Conservation (phyloP, 495 filamentous ascomycete genomes). For the Lentithecium fluviatile region DNA sequence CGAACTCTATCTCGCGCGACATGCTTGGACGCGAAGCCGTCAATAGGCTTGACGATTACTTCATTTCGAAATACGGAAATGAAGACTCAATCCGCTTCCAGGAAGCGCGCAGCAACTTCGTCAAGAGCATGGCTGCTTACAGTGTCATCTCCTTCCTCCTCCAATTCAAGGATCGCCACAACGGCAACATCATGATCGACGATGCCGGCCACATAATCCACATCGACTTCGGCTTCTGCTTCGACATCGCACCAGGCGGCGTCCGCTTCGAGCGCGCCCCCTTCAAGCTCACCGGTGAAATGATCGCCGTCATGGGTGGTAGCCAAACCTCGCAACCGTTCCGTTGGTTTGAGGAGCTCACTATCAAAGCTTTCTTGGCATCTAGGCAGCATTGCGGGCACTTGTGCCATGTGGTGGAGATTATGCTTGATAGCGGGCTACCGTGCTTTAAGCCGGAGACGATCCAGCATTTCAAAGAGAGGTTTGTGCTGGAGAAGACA, state of each 20-base stretch:
- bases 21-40: slow-evolving; percentile 98
- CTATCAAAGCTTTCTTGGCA: slow-evolving; percentile 92
- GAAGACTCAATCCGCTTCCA: slow-evolving; percentile 94
- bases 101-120: slow-evolving; percentile 92
- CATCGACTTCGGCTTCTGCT: slow-evolving; percentile 99
- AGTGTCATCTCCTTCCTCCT: slow-evolving; percentile 95
- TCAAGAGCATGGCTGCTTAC: slow-evolving; percentile 99
- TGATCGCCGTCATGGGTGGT: slow-evolving; percentile 98
- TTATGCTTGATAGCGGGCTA: slow-evolving; percentile 95
- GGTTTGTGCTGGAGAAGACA: slow-evolving; percentile 89
- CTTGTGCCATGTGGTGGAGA: slow-evolving; percentile 78
- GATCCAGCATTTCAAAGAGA: slow-evolving; percentile 84
- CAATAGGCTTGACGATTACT: slow-evolving; percentile 97
- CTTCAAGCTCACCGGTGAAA: slow-evolving; percentile 96
- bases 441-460: slow-evolving; percentile 99
- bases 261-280: slow-evolving; percentile 96
- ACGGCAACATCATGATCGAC: slow-evolving; percentile 99
- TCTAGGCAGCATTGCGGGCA: slow-evolving; percentile 83
- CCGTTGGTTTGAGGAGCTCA: slow-evolving; percentile 93
- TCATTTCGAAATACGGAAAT: slow-evolving; percentile 92
- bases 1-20: slow-evolving; percentile 95
- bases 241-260: slow-evolving; percentile 96
- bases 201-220: slow-evolving; percentile 96
- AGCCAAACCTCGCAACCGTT: slow-evolving; percentile 78
- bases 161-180: slow-evolving; percentile 99